Evolutionary conservation across 73 alveolate genomes (phyloP).

Genomic region (Paramecium biaurelia): DNA sequence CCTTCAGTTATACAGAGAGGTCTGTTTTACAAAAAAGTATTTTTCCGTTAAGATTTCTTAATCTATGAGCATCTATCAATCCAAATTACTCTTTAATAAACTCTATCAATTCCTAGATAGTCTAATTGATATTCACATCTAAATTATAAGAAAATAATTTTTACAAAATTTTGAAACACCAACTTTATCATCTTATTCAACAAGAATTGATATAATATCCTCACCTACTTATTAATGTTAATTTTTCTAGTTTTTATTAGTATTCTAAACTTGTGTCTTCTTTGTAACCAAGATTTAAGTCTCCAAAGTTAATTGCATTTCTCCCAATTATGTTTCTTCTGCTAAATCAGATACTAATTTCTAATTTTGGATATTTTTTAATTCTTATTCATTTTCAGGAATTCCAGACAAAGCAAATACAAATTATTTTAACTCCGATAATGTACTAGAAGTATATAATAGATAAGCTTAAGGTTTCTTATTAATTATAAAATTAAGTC

Average conservation of each 20-base stretch:
- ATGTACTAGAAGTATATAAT: not conserved
- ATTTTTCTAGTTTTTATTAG: not conserved
- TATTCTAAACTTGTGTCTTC: not conserved
- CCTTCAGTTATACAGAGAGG: not conserved
- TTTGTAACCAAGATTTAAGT: not conserved
- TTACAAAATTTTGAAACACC: constrained; percentile 14
- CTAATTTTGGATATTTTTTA: constrained; percentile 5
- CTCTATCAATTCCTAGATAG: not conserved
- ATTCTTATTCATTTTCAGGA: not conserved
- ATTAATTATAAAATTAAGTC: not conserved
- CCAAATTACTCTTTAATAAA: constrained; percentile 1
- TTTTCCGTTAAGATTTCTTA: constrained; percentile 8
- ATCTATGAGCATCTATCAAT: not conserved
- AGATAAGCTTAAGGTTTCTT: not conserved
- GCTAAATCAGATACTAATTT: not conserved
- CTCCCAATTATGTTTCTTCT: constrained; percentile 40
- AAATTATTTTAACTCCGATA: not conserved
- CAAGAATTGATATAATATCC: not conserved
- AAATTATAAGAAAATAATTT: not conserved
- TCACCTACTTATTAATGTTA: not conserved
- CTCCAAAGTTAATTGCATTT: constrained; percentile 13
- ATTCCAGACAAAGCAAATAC: not conserved
- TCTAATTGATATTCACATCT: constrained; percentile 5
- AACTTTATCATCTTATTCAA: constrained; percentile 17
- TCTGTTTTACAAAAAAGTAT: not conserved